These are phyloP conservation scores for Endocalyx cinctus DNA, from an alignment of 2,329 filamentous ascomycete species.

Conservation along the genomic window DNA sequence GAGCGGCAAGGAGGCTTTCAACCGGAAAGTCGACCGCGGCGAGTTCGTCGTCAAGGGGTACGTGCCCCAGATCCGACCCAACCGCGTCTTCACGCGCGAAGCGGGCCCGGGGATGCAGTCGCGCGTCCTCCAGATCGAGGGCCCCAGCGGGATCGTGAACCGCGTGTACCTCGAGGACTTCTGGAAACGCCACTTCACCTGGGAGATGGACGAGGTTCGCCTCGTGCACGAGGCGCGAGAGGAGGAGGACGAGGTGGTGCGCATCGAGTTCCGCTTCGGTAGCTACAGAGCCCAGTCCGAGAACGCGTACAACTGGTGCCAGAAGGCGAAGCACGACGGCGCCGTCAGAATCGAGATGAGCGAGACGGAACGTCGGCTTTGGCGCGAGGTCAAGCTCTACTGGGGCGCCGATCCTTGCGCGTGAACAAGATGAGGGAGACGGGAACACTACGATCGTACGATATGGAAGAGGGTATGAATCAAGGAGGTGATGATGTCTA, in stretches of 20 bases:
- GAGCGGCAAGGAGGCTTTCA: neutral
- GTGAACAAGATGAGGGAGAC: no score
- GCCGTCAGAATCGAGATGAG: neutral
- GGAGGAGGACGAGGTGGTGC: neutral
- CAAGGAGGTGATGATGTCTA: no score
- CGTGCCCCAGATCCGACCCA: neutral
- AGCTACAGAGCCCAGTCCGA: neutral
- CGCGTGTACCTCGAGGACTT: neutral
- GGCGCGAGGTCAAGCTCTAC: neutral
- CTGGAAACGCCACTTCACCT: neutral
- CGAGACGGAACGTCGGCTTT: neutral
- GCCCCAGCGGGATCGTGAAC: neutral
- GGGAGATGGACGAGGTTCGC: neutral
- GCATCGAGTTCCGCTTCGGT: neutral
- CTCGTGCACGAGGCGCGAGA: no score
- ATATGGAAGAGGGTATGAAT: no score
- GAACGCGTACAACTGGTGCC: neutral
- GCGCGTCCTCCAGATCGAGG: neutral
- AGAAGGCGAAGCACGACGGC: neutral
- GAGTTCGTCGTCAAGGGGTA: neutral
- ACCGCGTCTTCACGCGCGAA: neutral
- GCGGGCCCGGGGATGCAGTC: neutral
- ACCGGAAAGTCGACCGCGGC: neutral
- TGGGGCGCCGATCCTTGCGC: neutral
- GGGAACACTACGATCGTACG: no score